Percentiles rank a stretch among this genome's conserved stretches.
phyloP scores from a whole-genome alignment of 1,139 yeast species.

The Diutina neorugosa region DNA sequence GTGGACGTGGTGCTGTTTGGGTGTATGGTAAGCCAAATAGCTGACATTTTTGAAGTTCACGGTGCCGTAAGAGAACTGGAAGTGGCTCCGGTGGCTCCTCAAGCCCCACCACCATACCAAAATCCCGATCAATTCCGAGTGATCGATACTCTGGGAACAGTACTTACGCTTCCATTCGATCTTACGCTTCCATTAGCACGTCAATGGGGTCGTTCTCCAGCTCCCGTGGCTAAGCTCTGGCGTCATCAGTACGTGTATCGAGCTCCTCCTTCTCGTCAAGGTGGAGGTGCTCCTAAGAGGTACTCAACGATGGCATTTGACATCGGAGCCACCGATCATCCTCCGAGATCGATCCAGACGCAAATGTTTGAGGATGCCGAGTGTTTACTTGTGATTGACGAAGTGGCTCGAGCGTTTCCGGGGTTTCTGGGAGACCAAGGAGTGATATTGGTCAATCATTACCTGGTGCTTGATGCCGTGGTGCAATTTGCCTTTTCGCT shows the following conservation, averaged over 20 bases:
- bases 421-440: conserved; percentile 39
- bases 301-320: conserved; percentile 83
- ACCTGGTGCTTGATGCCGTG: conserved; percentile 62
- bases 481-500: conserved; percentile 50
- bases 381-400: conserved; percentile 69
- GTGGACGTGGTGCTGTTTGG: conserved; percentile 32
- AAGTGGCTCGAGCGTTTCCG: conserved; percentile 51
- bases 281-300: conserved; percentile 59
- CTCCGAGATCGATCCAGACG: not conserved
- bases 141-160: conserved; percentile 78
- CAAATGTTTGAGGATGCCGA: conserved; percentile 52
- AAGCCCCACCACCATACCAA: conserved; percentile 65
- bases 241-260: conserved; percentile 77
- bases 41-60: conserved; percentile 55
- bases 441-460: conserved; percentile 64
- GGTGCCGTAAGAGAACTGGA: conserved; percentile 74
- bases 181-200: conserved; percentile 84
- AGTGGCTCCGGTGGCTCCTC: conserved; percentile 15
- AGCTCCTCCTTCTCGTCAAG: conserved; percentile 25
- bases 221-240: conserved; percentile 50
- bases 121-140: conserved; percentile 57
- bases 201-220: conserved; percentile 49
- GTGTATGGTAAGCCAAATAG: conserved; percentile 44
- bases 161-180: conserved; percentile 80
- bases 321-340: conserved; percentile 21